phyloP scores from a whole-genome alignment of 768 basidiomycete species.

The Podaxis mareebaensis region DNA sequence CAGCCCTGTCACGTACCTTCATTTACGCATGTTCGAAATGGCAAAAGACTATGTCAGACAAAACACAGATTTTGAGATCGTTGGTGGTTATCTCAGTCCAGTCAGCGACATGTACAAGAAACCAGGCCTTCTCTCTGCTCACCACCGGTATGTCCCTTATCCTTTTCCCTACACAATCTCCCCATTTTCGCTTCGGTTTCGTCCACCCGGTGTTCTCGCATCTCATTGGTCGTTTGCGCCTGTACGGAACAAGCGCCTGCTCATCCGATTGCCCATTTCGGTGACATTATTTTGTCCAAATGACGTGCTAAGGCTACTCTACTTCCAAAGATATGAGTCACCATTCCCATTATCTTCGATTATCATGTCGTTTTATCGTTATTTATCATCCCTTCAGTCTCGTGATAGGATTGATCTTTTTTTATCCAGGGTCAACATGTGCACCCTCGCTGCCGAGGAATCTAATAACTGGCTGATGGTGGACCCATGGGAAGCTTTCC shows the following conservation, averaged over 20 bases:
- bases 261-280: slow-evolving; percentile 17
- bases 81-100: slow-evolving; percentile 95
- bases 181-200: background rate
- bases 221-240: background rate
- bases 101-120: slow-evolving; percentile 98
- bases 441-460: slow-evolving; percentile 85
- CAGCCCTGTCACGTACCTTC: slow-evolving; percentile 97
- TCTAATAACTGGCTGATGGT: slow-evolving; percentile 96
- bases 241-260: slow-evolving; percentile 2
- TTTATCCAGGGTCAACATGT: slow-evolving; percentile 75
- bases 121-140: slow-evolving; percentile 84
- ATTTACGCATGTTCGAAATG: slow-evolving; percentile 99
- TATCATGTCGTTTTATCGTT: slow-evolving; percentile 17
- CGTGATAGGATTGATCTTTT: slow-evolving; percentile 24
- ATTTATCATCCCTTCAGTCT: slow-evolving; percentile 20
- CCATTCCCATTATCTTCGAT: background rate
- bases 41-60: slow-evolving; percentile 94
- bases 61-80: slow-evolving; percentile 90
- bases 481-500: slow-evolving; percentile 97
- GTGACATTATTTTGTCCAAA: slow-evolving; percentile 16
- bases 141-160: slow-evolving; percentile 73
- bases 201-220: slow-evolving; percentile 1
- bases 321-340: background rate
- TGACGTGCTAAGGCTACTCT: slow-evolving; percentile 19
- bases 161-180: slow-evolving; percentile 10